A percentile compares a stretch with the other conserved stretches of the same genome.
Evolutionary conservation across 768 basidiomycete genomes (phyloP).

Genomic region (Serpula lacrymans): DNA sequence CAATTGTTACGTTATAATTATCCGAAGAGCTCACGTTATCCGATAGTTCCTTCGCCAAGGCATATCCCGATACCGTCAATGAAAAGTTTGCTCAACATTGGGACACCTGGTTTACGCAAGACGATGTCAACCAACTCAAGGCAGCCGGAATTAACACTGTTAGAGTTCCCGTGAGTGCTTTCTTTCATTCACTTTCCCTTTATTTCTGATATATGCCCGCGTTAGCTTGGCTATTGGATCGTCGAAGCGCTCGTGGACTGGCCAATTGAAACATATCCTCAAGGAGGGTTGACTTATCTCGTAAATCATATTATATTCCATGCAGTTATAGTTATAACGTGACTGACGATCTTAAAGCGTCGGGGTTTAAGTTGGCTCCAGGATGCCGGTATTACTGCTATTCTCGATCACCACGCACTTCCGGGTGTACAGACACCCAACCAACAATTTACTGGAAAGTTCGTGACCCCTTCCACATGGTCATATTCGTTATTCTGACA

Average conservation of each 20-base stretch:
- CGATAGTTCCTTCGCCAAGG: slow-evolving; percentile 56
- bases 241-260: slow-evolving; percentile 69
- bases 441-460: slow-evolving; percentile 72
- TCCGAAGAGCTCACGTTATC: not conserved
- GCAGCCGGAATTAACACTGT: slow-evolving; percentile 68
- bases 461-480: slow-evolving; percentile 12
- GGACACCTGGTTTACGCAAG: slow-evolving; percentile 70
- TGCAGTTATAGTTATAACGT: not conserved
- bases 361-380: slow-evolving; percentile 59
- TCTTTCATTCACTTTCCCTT: not conserved
- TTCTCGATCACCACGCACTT: slow-evolving; percentile 69
- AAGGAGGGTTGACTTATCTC: slow-evolving; percentile 64
- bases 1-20: not conserved
- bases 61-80: slow-evolving; percentile 59
- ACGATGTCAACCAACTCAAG: slow-evolving; percentile 53
- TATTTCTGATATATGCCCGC: not conserved
- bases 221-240: slow-evolving; percentile 79
- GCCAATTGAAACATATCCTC: slow-evolving; percentile 57
- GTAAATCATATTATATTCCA: slow-evolving; percentile 33
- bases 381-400: slow-evolving; percentile 59
- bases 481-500: slow-evolving; percentile 3
- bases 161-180: slow-evolving; percentile 60
- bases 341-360: slow-evolving; percentile 35
- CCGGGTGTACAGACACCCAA: slow-evolving; percentile 62
- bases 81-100: slow-evolving; percentile 60